Evolutionary conservation across 345 rosid genomes (phyloP), one percentile per base, ranked within the genome.

Genomic region (Salix viminalis): DNA sequence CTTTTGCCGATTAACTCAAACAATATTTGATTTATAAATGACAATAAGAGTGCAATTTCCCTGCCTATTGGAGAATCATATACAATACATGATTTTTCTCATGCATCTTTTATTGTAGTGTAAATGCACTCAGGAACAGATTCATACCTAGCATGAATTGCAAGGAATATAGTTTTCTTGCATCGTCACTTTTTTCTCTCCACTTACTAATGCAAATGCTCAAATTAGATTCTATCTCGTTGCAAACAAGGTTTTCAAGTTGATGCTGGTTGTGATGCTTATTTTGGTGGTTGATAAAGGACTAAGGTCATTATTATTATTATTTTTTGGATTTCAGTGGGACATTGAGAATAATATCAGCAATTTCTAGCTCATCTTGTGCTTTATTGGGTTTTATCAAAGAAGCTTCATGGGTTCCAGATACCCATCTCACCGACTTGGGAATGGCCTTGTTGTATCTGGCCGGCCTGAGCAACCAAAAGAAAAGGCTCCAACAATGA

Each of bases 381-480:
- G 39, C 24, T 13, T 21, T 11, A 13, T 70, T 62, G 56, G 34
- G 32, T 58, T 72, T 13, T 46, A 10, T 72, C 28, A 30, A 62
- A 67, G 72, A 39, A 44, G 44, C 34, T 12, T 36, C 19, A 81
- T 81, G 83, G 98, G 92, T 86, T 88, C 92, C 69, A 82, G 98
- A 30, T 90, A 89, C 90, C 98, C 94, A 65, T 94, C 98, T 68
- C 98, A 94, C 86, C 87, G 92, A 82, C 90, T 91, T 73, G 87
- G 97, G 85, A 91, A 88, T 82, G 98, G 98, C 75, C 94, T 94
- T 30, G 91, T 88, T 69, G 98, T 94, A 46, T 94, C 98, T 1
- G 97, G 98, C 76, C 90, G 92, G 79, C 97, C 92, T 8, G 98
- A 94, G 79, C 98, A 90, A 79, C 92, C 95, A 2, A 94, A 94